Evolutionary conservation across 345 rosid species (phyloP).

Genomic region (Arabidopsis thaliana): DNA sequence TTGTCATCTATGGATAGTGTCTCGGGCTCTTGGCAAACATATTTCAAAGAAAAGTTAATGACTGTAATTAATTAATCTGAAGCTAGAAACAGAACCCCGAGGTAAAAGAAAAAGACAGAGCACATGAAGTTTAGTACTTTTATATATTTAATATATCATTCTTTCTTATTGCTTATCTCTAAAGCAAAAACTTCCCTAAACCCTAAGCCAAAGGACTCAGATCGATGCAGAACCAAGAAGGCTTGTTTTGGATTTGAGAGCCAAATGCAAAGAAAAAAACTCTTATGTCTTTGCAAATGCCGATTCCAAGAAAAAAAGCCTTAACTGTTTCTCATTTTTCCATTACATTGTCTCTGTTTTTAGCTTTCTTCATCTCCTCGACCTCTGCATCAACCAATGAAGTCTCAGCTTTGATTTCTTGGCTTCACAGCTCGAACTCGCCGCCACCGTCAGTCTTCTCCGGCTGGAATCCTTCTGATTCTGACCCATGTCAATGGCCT

Average conservation of each 20-base stretch:
- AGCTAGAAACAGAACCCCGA: constrained; percentile 71
- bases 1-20: constrained; percentile 15
- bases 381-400: constrained; percentile 51
- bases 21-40: constrained; percentile 13
- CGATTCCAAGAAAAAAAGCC: constrained; percentile 59
- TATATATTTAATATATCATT: constrained; percentile 24
- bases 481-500: constrained; percentile 74
- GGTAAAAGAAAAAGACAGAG: constrained; percentile 52
- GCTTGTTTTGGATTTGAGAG: constrained; percentile 68
- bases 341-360: constrained; percentile 38
- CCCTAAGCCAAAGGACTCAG: constrained; percentile 54
- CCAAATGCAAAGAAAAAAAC: constrained; percentile 39
- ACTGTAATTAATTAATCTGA: constrained; percentile 29
- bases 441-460: constrained; percentile 53
- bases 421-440: constrained; percentile 57
- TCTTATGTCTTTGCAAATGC: constrained; percentile 56
- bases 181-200: constrained; percentile 47
- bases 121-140: constrained; percentile 47
- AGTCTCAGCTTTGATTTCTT: constrained; percentile 53
- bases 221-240: constrained; percentile 60
- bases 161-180: constrained; percentile 53
- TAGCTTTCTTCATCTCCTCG: constrained; percentile 34
- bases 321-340: constrained; percentile 40
- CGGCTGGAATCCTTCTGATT: constrained; percentile 62
- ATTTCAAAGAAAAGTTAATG: constrained; percentile 38